phyloP scores from a whole-genome alignment of 306 rosid species.

The Adenanthera pavonina region DNA sequence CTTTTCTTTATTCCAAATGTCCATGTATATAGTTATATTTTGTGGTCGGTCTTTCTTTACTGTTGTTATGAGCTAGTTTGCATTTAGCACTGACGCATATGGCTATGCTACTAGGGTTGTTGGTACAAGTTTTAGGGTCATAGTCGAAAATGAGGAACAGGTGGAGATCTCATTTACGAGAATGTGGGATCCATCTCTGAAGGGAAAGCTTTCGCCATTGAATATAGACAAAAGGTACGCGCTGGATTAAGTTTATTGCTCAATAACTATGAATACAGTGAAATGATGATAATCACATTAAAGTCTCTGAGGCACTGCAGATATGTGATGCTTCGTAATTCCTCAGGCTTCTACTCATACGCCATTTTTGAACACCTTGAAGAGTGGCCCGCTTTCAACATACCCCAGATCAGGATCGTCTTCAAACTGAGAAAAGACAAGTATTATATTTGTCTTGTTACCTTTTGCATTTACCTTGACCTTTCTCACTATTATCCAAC shows the following conservation, averaged over 20 bases:
- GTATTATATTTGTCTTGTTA: constrained; percentile 37
- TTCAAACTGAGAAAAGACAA: constrained; percentile 78
- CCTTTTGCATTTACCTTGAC: not conserved
- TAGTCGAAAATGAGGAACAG: constrained; percentile 68
- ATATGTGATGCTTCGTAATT: constrained; percentile 72
- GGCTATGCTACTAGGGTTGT: constrained; percentile 53
- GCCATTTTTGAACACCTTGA: constrained; percentile 70
- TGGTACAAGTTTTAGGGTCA: constrained; percentile 61
- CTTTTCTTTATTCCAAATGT: not conserved
- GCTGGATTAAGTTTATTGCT: not conserved
- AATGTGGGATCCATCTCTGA: constrained; percentile 76
- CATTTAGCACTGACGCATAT: not conserved
- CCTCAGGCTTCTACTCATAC: constrained; percentile 80
- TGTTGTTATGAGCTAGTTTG: not conserved
- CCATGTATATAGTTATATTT: too few species aligned
- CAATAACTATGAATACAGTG: constrained; percentile 15
- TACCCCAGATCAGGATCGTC: constrained; percentile 76
- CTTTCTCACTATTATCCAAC: not conserved
- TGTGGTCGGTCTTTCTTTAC: too few species aligned
- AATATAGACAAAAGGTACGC: constrained; percentile 81
- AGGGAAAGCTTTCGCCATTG: constrained; percentile 72
- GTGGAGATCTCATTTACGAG: constrained; percentile 81
- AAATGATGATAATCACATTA: not conserved
- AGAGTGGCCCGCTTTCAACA: constrained; percentile 82
- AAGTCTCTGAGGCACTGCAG: constrained; percentile 45